A percentile compares a stretch with the other conserved stretches of the same genome.
Evolutionary conservation across 2,329 filamentous ascomycete genomes (phyloP).

Genomic region (Colletotrichum tanaceti): DNA sequence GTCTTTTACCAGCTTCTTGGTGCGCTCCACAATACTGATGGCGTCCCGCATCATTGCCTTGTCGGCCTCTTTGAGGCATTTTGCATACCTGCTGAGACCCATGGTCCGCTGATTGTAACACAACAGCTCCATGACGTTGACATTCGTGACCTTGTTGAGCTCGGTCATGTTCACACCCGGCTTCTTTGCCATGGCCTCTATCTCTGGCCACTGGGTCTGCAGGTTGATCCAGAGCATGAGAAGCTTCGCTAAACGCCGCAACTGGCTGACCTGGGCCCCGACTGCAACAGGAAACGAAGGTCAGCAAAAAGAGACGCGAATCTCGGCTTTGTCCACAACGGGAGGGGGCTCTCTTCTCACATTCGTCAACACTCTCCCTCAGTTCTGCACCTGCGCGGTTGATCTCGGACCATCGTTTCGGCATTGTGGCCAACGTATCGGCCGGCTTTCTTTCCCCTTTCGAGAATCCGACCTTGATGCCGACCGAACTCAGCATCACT

Average conservation of each 20-base stretch:
- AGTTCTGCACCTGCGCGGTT: not conserved
- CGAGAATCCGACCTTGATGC: not conserved
- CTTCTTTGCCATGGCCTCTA: not conserved
- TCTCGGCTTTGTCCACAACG: not conserved
- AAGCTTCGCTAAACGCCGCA: not conserved
- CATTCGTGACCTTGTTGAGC: not conserved
- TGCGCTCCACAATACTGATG: not conserved
- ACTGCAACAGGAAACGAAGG: not conserved
- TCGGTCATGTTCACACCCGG: slow-evolving; percentile 2
- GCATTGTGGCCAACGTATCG: not conserved
- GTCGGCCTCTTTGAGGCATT: not conserved
- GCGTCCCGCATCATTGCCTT: slow-evolving; percentile 10
- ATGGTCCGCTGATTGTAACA: not conserved
- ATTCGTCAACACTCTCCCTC: not conserved
- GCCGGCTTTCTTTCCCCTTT: not conserved
- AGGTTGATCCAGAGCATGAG: not conserved
- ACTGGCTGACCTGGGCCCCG: not conserved
- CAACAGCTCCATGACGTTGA: not conserved
- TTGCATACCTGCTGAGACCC: not conserved
- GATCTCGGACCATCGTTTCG: not conserved
- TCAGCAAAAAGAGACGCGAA: not conserved
- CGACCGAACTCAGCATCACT: not conserved
- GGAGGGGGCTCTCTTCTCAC: not conserved
- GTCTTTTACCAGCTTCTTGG: not conserved
- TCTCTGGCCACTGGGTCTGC: not conserved